phyloP scores from a whole-genome alignment of 2,329 filamentous ascomycete species.

The Grosmannia serpens region DNA sequence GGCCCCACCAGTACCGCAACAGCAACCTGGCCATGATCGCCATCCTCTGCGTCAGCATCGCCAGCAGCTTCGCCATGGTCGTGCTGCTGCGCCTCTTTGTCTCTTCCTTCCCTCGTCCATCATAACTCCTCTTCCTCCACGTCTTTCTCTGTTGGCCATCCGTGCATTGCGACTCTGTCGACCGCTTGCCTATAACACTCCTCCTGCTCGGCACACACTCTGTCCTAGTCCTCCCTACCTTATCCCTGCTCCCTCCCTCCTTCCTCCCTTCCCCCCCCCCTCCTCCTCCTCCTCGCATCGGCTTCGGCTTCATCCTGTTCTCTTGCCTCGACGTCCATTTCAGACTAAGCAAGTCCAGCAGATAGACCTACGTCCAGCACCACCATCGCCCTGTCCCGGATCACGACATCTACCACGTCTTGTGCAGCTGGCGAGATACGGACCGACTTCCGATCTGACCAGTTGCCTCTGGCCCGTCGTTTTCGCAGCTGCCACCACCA shows the following conservation, averaged over 20 bases:
- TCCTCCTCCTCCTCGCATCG: no score
- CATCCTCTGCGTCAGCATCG: conserved; percentile 67
- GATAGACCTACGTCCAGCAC: background rate
- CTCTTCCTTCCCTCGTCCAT: background rate
- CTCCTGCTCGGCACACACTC: background rate
- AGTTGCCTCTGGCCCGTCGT: background rate
- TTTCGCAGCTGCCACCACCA: background rate
- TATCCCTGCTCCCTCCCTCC: background rate
- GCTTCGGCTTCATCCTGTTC: background rate
- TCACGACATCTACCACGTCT: background rate
- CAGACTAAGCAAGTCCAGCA: background rate
- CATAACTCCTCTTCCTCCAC: background rate
- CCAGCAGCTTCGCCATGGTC: conserved; percentile 59
- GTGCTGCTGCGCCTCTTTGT: conserved; percentile 34
- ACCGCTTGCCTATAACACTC: background rate
- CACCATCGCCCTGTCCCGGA: background rate
- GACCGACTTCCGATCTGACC: background rate
- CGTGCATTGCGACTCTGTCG: background rate
- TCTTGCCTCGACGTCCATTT: background rate
- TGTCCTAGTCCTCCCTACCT: background rate
- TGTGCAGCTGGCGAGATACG: background rate
- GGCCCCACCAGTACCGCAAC: conserved; percentile 61
- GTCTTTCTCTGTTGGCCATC: background rate
- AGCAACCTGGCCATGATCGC: conserved; percentile 85
- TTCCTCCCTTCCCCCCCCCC: no score